These are phyloP conservation scores for Coemansia sp. DNA, from an alignment of 192 early-diverging fungal species.

Conservation along the genomic window DNA sequence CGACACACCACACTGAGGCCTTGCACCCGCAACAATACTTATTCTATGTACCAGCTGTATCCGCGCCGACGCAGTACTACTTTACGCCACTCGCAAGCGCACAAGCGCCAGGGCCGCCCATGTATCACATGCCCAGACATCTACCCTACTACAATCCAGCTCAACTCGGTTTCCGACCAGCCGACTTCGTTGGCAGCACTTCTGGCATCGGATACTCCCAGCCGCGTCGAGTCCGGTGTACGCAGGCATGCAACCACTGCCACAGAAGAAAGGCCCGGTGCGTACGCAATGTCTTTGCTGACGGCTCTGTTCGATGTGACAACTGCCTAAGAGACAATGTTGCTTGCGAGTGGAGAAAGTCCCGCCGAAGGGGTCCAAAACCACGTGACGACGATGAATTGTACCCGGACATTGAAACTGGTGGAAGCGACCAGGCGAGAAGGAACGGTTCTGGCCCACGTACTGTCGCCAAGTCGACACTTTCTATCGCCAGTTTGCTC, in stretches of 20 bases:
- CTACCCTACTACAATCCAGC: not conserved
- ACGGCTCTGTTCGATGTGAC: constrained; percentile 37
- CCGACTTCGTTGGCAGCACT: not conserved
- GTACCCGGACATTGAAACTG: not conserved
- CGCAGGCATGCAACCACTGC: constrained; percentile 48
- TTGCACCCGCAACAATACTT: not conserved
- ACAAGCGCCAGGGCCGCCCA: not conserved
- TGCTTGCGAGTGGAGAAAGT: constrained; percentile 34
- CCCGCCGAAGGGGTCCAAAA: constrained; percentile 38
- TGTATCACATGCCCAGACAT: not conserved
- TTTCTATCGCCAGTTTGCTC: constrained; percentile 33
- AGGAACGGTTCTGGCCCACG: not conserved
- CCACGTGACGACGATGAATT: constrained; percentile 9
- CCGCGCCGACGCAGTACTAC: not conserved
- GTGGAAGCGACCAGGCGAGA: not conserved
- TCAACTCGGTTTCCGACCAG: not conserved
- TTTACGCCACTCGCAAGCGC: not conserved
- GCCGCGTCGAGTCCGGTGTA: constrained; percentile 30
- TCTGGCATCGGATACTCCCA: constrained; percentile 1
- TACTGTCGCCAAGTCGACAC: not conserved
- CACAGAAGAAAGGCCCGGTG: constrained; percentile 47
- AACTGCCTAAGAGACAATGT: constrained; percentile 44
- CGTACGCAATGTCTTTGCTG: constrained; percentile 38
- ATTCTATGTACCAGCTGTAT: not conserved
- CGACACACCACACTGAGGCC: not conserved